Conservation (phyloP, 2,329 filamentous ascomycete genomes). For the Colletotrichum eleusines region DNA sequence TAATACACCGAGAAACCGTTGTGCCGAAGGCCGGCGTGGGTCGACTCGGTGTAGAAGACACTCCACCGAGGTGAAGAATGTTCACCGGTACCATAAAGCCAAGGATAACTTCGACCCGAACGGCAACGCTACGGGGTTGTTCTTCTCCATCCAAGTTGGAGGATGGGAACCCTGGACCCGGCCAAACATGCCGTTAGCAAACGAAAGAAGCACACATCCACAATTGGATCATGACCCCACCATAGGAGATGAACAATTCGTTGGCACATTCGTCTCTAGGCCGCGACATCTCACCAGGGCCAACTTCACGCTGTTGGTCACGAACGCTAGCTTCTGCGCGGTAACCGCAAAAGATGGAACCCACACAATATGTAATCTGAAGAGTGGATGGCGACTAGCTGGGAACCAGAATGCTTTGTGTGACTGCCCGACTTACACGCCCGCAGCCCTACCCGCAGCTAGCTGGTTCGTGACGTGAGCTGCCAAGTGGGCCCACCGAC, state of each 20-base stretch:
- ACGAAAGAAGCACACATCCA: not conserved
- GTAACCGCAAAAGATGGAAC: slow-evolving; percentile 10
- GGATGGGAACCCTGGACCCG: not conserved
- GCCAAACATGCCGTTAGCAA: not conserved
- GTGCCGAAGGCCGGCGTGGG: not conserved
- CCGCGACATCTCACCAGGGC: slow-evolving; percentile 8
- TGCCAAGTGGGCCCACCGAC: slow-evolving; percentile 31
- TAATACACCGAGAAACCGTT: not conserved
- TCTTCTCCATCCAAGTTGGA: not conserved
- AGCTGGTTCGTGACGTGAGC: slow-evolving; percentile 15
- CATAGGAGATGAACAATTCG: not conserved
- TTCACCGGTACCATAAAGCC: slow-evolving; percentile 17
- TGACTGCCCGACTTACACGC: slow-evolving; percentile 32
- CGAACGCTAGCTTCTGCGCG: slow-evolving; percentile 11
- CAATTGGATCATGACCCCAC: not conserved
- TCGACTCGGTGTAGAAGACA: not conserved
- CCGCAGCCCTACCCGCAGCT: slow-evolving; percentile 15
- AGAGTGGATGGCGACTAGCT: slow-evolving; percentile 14
- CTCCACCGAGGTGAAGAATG: slow-evolving; percentile 7
- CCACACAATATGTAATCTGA: slow-evolving; percentile 28
- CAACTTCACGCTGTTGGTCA: not conserved
- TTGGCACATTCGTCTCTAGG: not conserved
- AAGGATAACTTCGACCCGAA: not conserved
- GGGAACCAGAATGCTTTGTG: slow-evolving; percentile 10
- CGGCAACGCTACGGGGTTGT: slow-evolving; percentile 5